Conservation (phyloP, 805 yeast species). For the Kodamaea kakaduensis region DNA sequence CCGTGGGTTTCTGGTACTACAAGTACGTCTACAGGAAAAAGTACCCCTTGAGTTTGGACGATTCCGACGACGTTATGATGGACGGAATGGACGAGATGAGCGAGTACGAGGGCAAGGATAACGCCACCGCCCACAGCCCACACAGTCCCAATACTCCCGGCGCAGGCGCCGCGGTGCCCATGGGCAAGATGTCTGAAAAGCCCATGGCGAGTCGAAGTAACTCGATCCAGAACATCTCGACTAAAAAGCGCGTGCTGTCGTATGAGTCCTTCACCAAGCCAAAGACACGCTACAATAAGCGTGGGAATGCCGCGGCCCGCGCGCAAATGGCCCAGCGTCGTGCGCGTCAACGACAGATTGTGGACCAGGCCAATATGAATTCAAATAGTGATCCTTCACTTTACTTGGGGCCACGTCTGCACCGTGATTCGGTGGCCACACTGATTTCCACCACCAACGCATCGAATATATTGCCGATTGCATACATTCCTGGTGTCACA, state of each 20-base stretch:
- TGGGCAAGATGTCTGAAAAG: conserved; percentile 4
- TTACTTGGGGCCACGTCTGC: conserved; percentile 17
- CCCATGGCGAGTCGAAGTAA: conserved; percentile 7
- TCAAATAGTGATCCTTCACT: conserved; percentile 8
- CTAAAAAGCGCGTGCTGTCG: conserved; percentile 28
- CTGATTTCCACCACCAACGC: conserved; percentile 69
- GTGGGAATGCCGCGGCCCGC: conserved; percentile 3
- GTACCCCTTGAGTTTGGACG: conserved; percentile 26
- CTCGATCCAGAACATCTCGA: conserved; percentile 7
- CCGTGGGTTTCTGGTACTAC: conserved; percentile 30
- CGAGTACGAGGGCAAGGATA: conserved; percentile 10
- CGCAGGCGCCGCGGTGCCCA: conserved; percentile 5
- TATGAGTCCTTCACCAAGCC: conserved; percentile 45
- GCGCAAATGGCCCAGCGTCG: conserved; percentile 9
- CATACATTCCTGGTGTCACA: conserved; percentile 92
- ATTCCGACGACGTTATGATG: conserved; percentile 19
- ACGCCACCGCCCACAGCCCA: conserved; percentile 2
- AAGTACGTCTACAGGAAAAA: conserved; percentile 30
- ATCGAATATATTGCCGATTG: conserved; percentile 84
- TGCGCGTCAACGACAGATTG: conserved; percentile 16
- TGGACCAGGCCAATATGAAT: conserved; percentile 13
- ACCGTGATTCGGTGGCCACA: conserved; percentile 48
- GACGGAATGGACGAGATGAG: conserved; percentile 9
- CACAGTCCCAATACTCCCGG: conserved; percentile 6
- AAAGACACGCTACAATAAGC: conserved; percentile 18